These are phyloP conservation scores for Erucastrum elatum DNA, from an alignment of 345 rosid genomes.

Conservation along the genomic window DNA sequence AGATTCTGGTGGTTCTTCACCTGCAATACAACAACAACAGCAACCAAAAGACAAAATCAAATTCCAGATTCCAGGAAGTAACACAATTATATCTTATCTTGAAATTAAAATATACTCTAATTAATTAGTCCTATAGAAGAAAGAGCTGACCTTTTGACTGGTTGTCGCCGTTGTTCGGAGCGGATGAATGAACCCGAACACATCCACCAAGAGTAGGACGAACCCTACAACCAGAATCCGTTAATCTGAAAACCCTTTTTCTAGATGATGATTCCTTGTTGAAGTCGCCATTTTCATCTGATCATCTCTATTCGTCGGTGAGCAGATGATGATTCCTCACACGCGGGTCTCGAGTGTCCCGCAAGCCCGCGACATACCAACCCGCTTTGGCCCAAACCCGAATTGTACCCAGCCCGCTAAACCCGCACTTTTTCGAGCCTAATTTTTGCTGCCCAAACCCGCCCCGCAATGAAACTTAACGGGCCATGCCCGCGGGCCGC, in stretches of 20 bases:
- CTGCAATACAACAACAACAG: conserved; percentile 38
- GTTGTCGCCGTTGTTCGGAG: conserved; percentile 57
- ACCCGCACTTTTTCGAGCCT: too few species aligned
- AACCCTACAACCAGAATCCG: conserved; percentile 28
- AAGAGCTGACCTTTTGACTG: conserved; percentile 60
- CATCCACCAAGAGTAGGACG: conserved; percentile 26
- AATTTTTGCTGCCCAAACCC: too few species aligned
- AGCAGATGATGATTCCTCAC: too few species aligned
- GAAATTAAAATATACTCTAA: not conserved
- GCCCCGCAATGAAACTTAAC: too few species aligned
- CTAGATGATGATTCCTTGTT: too few species aligned
- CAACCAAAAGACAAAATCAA: conserved; percentile 1
- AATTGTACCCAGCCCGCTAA: too few species aligned
- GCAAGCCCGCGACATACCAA: too few species aligned
- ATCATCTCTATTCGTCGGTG: too few species aligned
- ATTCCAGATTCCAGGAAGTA: not conserved
- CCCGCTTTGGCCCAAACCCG: too few species aligned
- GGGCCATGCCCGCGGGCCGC: too few species aligned
- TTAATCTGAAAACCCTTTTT: conserved; percentile 39
- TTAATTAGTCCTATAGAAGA: not conserved
- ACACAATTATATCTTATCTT: not conserved
- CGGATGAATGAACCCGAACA: conserved; percentile 49
- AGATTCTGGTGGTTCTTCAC: conserved; percentile 93
- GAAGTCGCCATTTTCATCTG: too few species aligned
- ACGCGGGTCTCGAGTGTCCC: too few species aligned